Evolutionary conservation across 2,329 filamentous ascomycete genomes (phyloP).

Genomic region (Meredithiella fracta): DNA sequence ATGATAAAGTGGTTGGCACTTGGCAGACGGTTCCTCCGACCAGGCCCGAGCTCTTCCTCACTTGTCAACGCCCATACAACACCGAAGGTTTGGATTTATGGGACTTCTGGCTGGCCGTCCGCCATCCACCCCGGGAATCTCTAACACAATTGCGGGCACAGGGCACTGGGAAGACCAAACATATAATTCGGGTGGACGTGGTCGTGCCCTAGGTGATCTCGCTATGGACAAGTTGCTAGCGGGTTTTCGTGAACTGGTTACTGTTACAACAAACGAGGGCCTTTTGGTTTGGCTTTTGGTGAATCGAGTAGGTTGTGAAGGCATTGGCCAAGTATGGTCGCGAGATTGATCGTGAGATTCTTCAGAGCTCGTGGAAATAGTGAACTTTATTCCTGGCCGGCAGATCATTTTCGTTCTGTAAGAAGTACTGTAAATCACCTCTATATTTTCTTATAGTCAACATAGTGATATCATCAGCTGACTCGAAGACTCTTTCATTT

Average conservation of each 20-base stretch:
- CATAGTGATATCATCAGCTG: background rate
- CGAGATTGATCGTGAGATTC: background rate
- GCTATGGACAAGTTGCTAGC: background rate
- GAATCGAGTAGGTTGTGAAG: background rate
- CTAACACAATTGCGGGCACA: background rate
- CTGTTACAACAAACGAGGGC: background rate
- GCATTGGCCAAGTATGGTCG: background rate
- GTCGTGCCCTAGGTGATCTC: background rate
- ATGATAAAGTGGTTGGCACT: too few species aligned
- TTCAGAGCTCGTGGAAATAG: background rate
- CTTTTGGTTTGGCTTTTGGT: background rate
- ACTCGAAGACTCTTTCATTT: background rate
- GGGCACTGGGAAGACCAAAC: background rate
- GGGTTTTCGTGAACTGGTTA: background rate
- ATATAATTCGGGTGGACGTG: background rate
- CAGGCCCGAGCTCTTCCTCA: too few species aligned
- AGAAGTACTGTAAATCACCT: background rate
- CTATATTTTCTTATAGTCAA: background rate
- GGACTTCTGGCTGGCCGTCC: background rate
- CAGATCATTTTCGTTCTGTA: background rate
- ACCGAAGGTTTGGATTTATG: background rate
- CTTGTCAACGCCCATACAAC: background rate
- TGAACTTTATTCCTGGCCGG: background rate
- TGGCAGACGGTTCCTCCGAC: too few species aligned
- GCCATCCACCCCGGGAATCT: background rate